Percentiles rank a stretch among this genome's conserved stretches.
Evolutionary conservation across 345 rosid genomes (phyloP).

Genomic region (Viola odorata): DNA sequence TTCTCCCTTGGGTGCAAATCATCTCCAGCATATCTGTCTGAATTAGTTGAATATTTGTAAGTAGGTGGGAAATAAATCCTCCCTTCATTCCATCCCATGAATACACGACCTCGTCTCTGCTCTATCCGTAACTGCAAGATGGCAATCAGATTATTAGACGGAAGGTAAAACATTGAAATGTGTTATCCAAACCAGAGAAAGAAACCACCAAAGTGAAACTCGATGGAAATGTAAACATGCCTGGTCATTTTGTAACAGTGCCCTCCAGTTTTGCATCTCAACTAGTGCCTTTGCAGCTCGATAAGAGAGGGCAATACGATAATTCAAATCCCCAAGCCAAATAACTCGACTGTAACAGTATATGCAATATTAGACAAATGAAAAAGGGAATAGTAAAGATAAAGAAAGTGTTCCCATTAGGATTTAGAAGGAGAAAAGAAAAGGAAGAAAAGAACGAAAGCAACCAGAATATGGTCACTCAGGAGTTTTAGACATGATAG

Average conservation of each 20-base stretch:
- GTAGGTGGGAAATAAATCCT: conserved; percentile 98
- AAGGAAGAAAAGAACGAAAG: no score
- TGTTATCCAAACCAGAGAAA: conserved; percentile 2
- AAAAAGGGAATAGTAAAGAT: not conserved
- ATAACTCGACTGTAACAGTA: conserved; percentile 67
- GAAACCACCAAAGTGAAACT: not conserved
- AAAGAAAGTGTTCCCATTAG: not conserved
- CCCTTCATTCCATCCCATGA: conserved; percentile 91
- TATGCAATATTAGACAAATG: conserved; percentile 4
- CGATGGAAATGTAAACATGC: conserved; percentile 30
- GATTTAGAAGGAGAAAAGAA: not conserved
- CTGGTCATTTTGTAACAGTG: conserved; percentile 91
- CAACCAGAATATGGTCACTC: no score
- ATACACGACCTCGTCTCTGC: conserved; percentile 79
- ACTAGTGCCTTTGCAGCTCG: conserved; percentile 98
- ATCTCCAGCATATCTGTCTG: conserved; percentile 90
- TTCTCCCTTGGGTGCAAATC: conserved; percentile 92
- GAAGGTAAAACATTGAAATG: conserved; percentile 4
- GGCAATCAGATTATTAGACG: conserved; percentile 16
- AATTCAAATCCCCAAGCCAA: conserved; percentile 98
- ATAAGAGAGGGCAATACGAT: conserved; percentile 88
- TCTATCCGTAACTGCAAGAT: conserved; percentile 73
- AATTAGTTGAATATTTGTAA: conserved; percentile 92
- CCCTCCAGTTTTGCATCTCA: conserved; percentile 99
- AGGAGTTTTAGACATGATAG: no score